Conservation (phyloP, 768 basidiomycete genomes). For the Trametes sanguinea region DNA sequence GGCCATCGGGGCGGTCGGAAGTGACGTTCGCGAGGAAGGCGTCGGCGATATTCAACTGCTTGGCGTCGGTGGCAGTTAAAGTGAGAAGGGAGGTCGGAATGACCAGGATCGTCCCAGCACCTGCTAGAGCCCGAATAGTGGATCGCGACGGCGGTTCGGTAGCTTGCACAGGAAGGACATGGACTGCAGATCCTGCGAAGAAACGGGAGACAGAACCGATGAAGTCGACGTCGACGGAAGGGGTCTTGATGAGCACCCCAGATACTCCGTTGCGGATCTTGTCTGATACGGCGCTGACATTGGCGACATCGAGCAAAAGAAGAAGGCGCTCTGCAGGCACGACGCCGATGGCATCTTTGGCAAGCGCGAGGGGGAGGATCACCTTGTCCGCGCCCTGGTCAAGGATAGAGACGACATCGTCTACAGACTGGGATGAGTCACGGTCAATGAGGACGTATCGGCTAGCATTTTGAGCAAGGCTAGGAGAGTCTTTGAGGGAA, state of each 20-base stretch:
- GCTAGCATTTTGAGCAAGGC: conserved; percentile 35
- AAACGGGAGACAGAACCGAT: conserved; percentile 77
- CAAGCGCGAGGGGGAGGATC: conserved; percentile 68
- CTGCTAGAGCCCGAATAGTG: conserved; percentile 59
- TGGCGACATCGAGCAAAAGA: conserved; percentile 73
- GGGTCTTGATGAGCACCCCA: conserved; percentile 78
- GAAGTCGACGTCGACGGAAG: conserved; percentile 70
- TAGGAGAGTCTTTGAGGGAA: conserved; percentile 29
- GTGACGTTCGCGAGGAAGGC: conserved; percentile 81
- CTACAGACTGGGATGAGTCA: conserved; percentile 46
- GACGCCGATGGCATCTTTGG: conserved; percentile 63
- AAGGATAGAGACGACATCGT: conserved; percentile 63
- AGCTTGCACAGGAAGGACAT: conserved; percentile 54
- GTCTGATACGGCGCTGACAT: conserved; percentile 74
- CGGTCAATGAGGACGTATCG: conserved; percentile 60
- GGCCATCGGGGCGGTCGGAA: conserved; percentile 88
- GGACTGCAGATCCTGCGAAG: conserved; percentile 62
- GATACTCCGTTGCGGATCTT: conserved; percentile 72
- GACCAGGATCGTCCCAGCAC: conserved; percentile 64
- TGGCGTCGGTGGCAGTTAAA: conserved; percentile 49
- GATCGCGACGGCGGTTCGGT: conserved; percentile 56
- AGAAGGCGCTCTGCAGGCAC: conserved; percentile 74
- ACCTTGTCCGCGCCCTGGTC: conserved; percentile 82
- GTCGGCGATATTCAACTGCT: conserved; percentile 74
- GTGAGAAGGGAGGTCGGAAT: conserved; percentile 74